These are phyloP conservation scores for Isoetes taiwanensis DNA, from an alignment of 75 land plant genomes.

Conservation along the genomic window DNA sequence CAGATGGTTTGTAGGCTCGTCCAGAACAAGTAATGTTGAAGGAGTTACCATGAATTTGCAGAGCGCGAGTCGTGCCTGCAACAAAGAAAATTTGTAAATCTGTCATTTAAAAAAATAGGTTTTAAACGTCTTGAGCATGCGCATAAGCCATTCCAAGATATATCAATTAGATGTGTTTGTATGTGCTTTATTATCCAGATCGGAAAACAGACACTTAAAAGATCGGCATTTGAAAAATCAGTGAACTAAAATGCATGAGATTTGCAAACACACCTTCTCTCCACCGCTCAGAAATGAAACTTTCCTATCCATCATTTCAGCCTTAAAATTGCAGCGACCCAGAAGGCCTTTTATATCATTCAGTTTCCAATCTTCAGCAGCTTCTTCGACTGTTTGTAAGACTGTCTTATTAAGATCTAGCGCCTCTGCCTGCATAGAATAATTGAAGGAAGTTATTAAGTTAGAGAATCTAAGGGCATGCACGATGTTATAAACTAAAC, in stretches of 20 bases:
- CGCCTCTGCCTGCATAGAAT: constrained; percentile 92
- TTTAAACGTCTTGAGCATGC: too few species aligned
- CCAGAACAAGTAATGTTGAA: constrained; percentile 78
- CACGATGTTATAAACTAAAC: too few species aligned
- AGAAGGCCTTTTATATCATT: constrained; percentile 92
- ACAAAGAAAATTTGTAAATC: not conserved
- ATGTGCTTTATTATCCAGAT: too few species aligned
- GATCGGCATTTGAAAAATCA: too few species aligned
- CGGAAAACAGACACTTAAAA: too few species aligned
- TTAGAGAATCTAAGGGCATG: too few species aligned
- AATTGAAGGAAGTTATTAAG: too few species aligned
- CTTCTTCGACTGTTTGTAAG: constrained; percentile 79
- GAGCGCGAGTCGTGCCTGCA: constrained; percentile 81
- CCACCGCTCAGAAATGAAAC: constrained; percentile 88
- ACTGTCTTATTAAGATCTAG: constrained; percentile 87
- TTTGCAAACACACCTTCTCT: constrained; percentile 53
- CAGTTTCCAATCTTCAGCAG: constrained; percentile 86
- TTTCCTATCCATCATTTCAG: constrained; percentile 88
- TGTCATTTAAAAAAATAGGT: too few species aligned
- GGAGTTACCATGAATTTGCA: constrained; percentile 98
- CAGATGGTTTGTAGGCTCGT: constrained; percentile 95
- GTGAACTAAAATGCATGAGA: not conserved
- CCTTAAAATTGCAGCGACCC: constrained; percentile 93
- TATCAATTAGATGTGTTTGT: too few species aligned
- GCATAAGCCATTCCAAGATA: too few species aligned